Conservation (phyloP, 2,329 filamentous ascomycete genomes). For the Cryoendolithus antarcticus region DNA sequence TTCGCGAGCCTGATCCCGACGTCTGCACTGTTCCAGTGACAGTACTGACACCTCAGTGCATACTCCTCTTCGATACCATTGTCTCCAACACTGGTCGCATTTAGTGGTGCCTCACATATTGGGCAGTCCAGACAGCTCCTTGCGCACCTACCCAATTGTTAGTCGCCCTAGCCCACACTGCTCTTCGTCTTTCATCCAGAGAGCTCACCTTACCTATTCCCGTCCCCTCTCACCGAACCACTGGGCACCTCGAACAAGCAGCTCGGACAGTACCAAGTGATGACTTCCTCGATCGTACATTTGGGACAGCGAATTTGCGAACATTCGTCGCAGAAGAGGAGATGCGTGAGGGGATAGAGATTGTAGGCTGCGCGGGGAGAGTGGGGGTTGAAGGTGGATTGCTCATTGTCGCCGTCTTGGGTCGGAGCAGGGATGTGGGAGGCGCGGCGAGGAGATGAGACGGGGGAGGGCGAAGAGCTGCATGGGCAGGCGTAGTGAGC, state of each 20-base stretch:
- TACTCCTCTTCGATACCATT: conserved; percentile 33
- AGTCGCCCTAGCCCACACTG: too few relatives aligned
- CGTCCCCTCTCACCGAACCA: conserved; percentile 82
- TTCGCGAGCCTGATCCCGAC: conserved; percentile 80
- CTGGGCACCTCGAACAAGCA: conserved; percentile 94
- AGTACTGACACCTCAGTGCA: conserved; percentile 77
- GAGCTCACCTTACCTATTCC: conserved; percentile 56
- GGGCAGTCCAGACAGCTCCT: conserved; percentile 95
- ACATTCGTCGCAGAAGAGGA: conserved; percentile 95
- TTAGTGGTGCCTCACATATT: conserved; percentile 68
- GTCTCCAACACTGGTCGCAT: conserved; percentile 56
- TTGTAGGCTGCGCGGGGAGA: conserved; percentile 79
- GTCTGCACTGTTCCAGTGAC: conserved; percentile 83
- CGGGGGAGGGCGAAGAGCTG: conserved; percentile 30
- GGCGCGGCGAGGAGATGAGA: conserved; percentile 23
- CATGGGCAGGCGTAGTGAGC: conserved; percentile 55
- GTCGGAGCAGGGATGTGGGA: conserved; percentile 23
- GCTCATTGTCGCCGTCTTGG: conserved; percentile 41
- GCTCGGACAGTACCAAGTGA: conserved; percentile 89
- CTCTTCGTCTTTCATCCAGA: too few relatives aligned
- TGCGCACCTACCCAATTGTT: conserved; percentile 48
- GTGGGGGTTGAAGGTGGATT: conserved; percentile 74
- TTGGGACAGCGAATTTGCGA: conserved; percentile 88
- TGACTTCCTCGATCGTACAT: conserved; percentile 85
- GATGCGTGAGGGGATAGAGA: conserved; percentile 81